phyloP scores from a whole-genome alignment of 495 filamentous ascomycete genomes.

The Cladorrhinum samala region DNA sequence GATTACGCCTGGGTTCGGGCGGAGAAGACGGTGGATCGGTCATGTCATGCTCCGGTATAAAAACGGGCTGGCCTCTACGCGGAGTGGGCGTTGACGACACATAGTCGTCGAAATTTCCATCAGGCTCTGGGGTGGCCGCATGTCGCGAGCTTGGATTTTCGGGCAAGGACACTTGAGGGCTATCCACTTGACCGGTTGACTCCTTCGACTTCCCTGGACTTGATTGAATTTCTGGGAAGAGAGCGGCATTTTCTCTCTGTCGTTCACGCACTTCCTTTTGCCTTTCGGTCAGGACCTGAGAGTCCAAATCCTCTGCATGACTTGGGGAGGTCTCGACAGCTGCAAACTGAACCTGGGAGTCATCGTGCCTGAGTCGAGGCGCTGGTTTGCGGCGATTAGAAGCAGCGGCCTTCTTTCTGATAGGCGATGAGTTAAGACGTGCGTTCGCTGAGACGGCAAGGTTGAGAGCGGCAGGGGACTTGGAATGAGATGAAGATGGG shows the following conservation, averaged over 20 bases:
- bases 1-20: constrained; percentile 47
- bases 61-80: constrained; percentile 37
- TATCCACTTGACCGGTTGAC: background rate
- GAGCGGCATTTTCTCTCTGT: constrained; percentile 57
- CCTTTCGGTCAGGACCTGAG: constrained; percentile 64
- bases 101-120: constrained; percentile 49
- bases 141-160: constrained; percentile 6
- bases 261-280: constrained; percentile 65
- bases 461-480: constrained; percentile 24
- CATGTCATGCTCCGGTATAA: constrained; percentile 37
- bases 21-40: constrained; percentile 49
- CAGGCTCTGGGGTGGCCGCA: constrained; percentile 36
- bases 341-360: constrained; percentile 73
- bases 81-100: constrained; percentile 82
- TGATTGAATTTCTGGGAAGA: constrained; percentile 66
- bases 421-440: constrained; percentile 24
- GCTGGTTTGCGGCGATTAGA: constrained; percentile 17
- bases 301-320: constrained; percentile 38
- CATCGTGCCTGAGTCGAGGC: constrained; percentile 57
- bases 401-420: constrained; percentile 11
- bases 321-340: constrained; percentile 55
- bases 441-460: constrained; percentile 21
- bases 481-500: constrained; percentile 18
- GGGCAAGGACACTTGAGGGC: background rate
- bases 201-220: constrained; percentile 40